Evolutionary conservation across 768 basidiomycete genomes (phyloP).

Genomic region (Lentinula raphanica): DNA sequence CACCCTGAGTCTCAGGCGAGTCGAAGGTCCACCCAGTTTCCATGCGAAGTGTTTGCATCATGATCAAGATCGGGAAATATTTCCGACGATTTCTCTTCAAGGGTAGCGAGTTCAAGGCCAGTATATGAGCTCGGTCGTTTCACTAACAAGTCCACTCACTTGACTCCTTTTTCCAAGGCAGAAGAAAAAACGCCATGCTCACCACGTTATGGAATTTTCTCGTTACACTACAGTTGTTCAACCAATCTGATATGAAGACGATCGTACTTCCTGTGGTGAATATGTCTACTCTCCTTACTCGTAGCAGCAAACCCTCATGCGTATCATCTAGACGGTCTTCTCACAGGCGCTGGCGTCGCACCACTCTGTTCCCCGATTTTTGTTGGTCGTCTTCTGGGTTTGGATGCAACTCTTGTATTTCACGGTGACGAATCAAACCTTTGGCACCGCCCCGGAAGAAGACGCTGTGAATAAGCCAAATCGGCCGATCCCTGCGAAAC

Average conservation of each 20-base stretch:
- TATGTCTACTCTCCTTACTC: not conserved
- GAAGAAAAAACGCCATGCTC: too few species aligned
- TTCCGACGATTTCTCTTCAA: not conserved
- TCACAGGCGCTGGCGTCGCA: not conserved
- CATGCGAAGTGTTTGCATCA: not conserved
- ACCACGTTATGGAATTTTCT: not conserved
- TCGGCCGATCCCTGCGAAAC: constrained; percentile 28
- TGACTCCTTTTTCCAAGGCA: not conserved
- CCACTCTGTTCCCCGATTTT: not conserved
- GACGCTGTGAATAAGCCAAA: constrained; percentile 29
- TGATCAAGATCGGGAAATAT: not conserved
- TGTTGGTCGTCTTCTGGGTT: constrained; percentile 29
- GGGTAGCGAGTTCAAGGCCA: not conserved
- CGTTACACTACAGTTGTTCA: constrained; percentile 1
- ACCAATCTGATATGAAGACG: constrained; percentile 2
- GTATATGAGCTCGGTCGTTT: not conserved
- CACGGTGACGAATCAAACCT: constrained; percentile 31
- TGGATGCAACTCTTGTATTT: constrained; percentile 35
- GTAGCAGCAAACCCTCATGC: not conserved
- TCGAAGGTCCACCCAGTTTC: too few species aligned
- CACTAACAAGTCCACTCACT: not conserved
- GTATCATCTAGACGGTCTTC: not conserved
- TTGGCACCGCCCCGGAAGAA: constrained; percentile 23
- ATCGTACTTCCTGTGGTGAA: not conserved
- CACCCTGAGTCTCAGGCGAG: too few species aligned